These are phyloP conservation scores for Boletus rubescentipes DNA, from an alignment of 768 basidiomycete species.

Conservation along the genomic window DNA sequence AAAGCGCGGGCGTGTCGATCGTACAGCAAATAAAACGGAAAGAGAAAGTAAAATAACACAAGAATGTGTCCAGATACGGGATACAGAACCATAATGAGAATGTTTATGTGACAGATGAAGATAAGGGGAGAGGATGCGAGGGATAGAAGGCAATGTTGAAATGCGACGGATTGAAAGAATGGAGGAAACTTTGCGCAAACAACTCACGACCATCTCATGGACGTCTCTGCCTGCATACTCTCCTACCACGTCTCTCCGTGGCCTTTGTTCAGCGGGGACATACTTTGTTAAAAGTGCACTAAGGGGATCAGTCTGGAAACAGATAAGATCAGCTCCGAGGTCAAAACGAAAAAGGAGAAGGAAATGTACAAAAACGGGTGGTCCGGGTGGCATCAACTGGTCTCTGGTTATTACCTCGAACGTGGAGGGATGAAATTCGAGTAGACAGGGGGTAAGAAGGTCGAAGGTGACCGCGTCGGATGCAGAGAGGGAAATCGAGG, in stretches of 20 bases:
- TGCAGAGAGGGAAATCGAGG: not conserved
- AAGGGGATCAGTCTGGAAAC: conserved; percentile 73
- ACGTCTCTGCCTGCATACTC: conserved; percentile 73
- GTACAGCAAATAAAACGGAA: conserved; percentile 24
- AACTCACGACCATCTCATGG: conserved; percentile 77
- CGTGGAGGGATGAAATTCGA: not conserved
- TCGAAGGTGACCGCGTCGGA: not conserved
- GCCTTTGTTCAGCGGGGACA: conserved; percentile 74
- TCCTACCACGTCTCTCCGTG: conserved; percentile 69
- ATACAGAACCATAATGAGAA: conserved; percentile 20
- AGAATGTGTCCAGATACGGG: conserved; percentile 19
- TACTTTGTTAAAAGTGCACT: conserved; percentile 81
- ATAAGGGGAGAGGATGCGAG: conserved; percentile 5
- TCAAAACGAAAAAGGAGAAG: not conserved
- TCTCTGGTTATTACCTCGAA: conserved; percentile 6
- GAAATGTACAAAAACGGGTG: conserved; percentile 5
- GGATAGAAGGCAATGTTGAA: conserved; percentile 9
- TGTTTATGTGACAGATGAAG: conserved; percentile 9
- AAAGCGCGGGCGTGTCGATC: conserved; percentile 10
- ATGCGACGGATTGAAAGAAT: conserved; percentile 6
- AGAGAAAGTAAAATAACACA: conserved; percentile 20
- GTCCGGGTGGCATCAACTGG: conserved; percentile 3
- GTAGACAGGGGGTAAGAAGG: conserved; percentile 6
- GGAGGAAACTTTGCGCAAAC: conserved; percentile 13
- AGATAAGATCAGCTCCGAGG: not conserved